Evolutionary conservation across 2,329 filamentous ascomycete genomes (phyloP), one percentile per base, ranked within the genome.

Genomic region (Fusarium sp.): DNA sequence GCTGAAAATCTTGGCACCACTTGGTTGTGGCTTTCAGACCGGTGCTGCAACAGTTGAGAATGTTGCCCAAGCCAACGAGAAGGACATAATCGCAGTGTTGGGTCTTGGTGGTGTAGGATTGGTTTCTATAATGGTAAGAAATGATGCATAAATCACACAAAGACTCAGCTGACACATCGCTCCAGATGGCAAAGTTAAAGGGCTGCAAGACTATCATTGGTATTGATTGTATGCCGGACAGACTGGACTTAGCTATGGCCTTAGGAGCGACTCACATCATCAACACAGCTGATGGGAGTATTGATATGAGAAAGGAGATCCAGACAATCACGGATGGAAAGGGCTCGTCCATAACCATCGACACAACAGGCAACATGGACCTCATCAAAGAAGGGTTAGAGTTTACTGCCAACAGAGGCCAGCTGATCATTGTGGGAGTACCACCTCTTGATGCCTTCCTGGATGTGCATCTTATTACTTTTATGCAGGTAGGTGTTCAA

Each of bases 71-170:
- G 52, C 41, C 10, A 55, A 26, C 20, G 41, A 55, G 11, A 55
- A 37, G 11, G 52, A 55, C 15, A 55, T 24, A 18, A n/a, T 55
- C 4, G 52, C 29, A n/a, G 41, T 55, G 0, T 7, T 48, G 6
- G 52, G 52, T 9, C 52, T 55, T 37, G 52, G 52, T n/a, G 52
- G 52, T 6, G 52, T 55, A 8, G 52, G 52, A 11, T 37, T 55
- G n/a, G 41, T 48, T 20, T 55, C 52, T 12, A 37, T 55, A 8
- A 55, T 55, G 52, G 52, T 55, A 18, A 35, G n/a, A 41, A 3
- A 42, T 23, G 3, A 5, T 8, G 3, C 3, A 4, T 0, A 11
- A 11, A 11, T 9, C 1, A 3, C 12, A 5, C 2, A 1, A 15
- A 29, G 11, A 24, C 7, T 2, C 18, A n/a, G 29, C 41, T 55